Base-by-base conservation (phyloP, 305 asterid genomes). In the Fraxinus baroniana region DNA sequence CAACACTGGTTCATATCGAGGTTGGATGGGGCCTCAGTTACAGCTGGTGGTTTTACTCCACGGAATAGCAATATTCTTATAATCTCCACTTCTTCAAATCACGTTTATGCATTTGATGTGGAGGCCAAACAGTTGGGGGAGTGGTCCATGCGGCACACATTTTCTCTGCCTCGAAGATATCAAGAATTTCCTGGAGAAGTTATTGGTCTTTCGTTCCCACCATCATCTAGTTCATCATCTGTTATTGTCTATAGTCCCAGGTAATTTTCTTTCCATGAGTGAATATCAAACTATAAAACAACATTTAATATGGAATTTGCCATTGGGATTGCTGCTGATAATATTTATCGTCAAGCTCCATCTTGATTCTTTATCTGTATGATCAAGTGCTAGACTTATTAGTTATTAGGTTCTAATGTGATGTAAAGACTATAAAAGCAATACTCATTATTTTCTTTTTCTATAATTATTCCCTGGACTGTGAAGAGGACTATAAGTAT, bases 101-200 rank as follows among this genome's bases (percentile, higher is more conserved):
- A 92, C 79, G 97, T 95, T 60, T 97, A 92, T 90, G 98, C 97
- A 49, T 88, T 97, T 32, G 98, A 97, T 86, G 99, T 97, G 86
- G 99, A 97, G 85, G 95, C 98, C 78, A 95, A 97, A 83, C 91
- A 93, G 85, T 83, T 97, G 87, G 97, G 98, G 37, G 98, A 95
- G 83, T 97, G 98, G 99, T 97, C 99, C 70, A 89, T 76, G 90
- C 87, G 79, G 36, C 89, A 95, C 77, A 91, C 99, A 1, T 92
- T 88, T 87, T 88, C 94, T 75, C 90, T 97, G 83, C 98, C 99
- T 7, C 92, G 87, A 87, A 90, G 94, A 85, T 97, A 90, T 82
- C 98, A 92, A 87, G 99, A 97, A 84, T 95, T 97, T 90, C 98
- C 99, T 46, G 99, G 99, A 77, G 99, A 93, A 88, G 99, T 97